Evolutionary conservation across 176 grass and related monocot species (phyloP).

Genomic region (Urochloa ruziziensis): DNA sequence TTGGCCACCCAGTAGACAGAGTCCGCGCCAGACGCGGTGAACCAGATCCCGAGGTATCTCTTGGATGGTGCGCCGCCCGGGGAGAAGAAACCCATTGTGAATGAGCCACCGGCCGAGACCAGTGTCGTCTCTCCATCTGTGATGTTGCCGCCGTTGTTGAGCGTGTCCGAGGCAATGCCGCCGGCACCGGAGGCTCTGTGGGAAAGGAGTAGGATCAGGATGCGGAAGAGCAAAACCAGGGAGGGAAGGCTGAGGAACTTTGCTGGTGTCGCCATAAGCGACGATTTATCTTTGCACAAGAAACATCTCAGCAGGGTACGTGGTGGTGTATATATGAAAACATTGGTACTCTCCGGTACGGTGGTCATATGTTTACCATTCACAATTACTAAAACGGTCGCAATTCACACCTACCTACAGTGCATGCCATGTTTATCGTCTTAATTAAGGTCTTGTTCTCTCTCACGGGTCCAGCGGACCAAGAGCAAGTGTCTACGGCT

Average conservation of each 20-base stretch:
- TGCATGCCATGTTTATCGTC: neutral
- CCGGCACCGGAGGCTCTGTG: neutral
- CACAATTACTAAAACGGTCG: neutral
- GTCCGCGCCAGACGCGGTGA: neutral
- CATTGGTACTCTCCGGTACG: too few species aligned
- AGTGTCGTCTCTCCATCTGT: conserved; percentile 7
- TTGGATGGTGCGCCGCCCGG: neutral
- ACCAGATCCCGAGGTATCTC: conserved; percentile 37
- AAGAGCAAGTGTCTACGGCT: neutral
- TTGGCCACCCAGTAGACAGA: conserved; percentile 37
- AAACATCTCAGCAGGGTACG: neutral
- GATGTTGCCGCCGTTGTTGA: neutral
- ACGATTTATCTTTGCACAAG: neutral
- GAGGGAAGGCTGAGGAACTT: neutral
- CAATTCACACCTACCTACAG: neutral
- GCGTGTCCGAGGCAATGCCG: neutral
- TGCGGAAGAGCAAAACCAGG: too few species aligned
- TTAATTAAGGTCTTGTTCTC: neutral
- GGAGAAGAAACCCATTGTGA: conserved; percentile 36
- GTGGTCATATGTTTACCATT: too few species aligned
- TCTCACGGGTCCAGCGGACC: neutral
- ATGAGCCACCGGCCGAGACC: conserved; percentile 13
- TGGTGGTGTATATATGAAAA: neutral
- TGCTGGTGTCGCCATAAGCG: neutral
- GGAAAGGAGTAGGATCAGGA: neutral